Evolutionary conservation across 208 protist genomes (phyloP), one percentile per base, ranked within the genome.

Genomic region (Eutreptiella sp.): DNA sequence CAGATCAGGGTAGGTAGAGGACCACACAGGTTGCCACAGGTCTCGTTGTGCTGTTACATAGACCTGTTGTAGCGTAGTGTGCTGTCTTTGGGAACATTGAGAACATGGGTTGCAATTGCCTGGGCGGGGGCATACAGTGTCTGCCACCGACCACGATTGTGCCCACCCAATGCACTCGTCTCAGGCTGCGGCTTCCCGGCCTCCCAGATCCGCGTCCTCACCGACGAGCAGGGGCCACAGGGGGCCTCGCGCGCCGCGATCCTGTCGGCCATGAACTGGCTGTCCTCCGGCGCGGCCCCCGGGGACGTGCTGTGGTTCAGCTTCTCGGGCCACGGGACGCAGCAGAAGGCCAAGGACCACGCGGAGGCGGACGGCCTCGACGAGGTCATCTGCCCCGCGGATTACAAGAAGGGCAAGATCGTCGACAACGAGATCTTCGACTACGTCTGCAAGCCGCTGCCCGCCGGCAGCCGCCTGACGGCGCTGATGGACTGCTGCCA

Each of bases 401-500:
- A 65, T 26, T 57, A 23, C 50, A 7, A 57, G 23, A 54, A 11
- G 36, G 50, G 50, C 9, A 24, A 57, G 24, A 57, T 57, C 24
- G 14, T 26, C 16, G 50, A 57, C 36, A 33, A 57, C 23, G 53
- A 11, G 5, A 50, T 65, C 48, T 66, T 65, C 21, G 11, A 34
- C 7, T 7, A 11, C 9, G n/a, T 65, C 5, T 23, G 62, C n/a
- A 16, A 11, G 29, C 19, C 27, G 9, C 58, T 65, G 14, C 52
- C 58, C 9, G 35, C 14, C 42, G 57, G 54, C 16, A 14, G 14
- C 11, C 9, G 53, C 7, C 43, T 65, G 19, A 65, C 58, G 9
- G 54, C 53, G 16, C 28, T 62, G 46, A 62, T 62, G 54, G 54
- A 62, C 54, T 62, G 54, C 31, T 62, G 54, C 31, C 54, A 62